Evolutionary conservation across 352 stramenopile species (phyloP).

Genomic region (Globisporangium cystogenes): DNA sequence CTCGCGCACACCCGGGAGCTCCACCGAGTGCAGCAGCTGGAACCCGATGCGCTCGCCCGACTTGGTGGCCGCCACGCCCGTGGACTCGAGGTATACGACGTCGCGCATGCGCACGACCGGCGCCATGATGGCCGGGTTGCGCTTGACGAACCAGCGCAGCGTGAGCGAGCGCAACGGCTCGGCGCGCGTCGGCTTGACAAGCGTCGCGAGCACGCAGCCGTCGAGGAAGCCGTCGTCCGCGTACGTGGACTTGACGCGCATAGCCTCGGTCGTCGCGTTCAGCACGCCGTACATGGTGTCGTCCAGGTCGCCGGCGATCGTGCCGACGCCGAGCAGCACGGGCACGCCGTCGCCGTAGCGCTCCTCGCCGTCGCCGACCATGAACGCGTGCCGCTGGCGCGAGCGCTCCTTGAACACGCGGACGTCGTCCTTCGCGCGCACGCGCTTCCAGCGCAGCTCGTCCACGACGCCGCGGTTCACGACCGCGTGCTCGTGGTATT

Average conservation of each 20-base stretch:
- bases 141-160: constrained; percentile 61
- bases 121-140: constrained; percentile 25
- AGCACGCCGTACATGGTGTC: constrained; percentile 39
- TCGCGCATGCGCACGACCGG: constrained; percentile 52
- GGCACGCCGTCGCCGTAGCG: constrained; percentile 12
- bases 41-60: constrained; percentile 10
- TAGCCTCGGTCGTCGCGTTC: constrained; percentile 22
- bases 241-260: constrained; percentile 31
- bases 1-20: constrained; percentile 34
- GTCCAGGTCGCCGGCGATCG: constrained; percentile 31
- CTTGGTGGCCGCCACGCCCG: constrained; percentile 20
- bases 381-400: no score
- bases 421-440: no score
- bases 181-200: constrained; percentile 8
- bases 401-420: constrained; percentile 8
- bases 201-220: constrained; percentile 5
- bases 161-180: constrained; percentile 6
- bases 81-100: constrained; percentile 57
- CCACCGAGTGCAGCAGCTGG: constrained; percentile 40
- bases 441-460: background rate
- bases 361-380: background rate
- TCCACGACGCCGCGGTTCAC: background rate
- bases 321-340: constrained; percentile 15
- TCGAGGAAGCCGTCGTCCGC: constrained; percentile 16
- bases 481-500: background rate